Evolutionary conservation across 306 rosid species (phyloP), one percentile per base, ranked within the genome.

Genomic region (Acmispon strigosus): DNA sequence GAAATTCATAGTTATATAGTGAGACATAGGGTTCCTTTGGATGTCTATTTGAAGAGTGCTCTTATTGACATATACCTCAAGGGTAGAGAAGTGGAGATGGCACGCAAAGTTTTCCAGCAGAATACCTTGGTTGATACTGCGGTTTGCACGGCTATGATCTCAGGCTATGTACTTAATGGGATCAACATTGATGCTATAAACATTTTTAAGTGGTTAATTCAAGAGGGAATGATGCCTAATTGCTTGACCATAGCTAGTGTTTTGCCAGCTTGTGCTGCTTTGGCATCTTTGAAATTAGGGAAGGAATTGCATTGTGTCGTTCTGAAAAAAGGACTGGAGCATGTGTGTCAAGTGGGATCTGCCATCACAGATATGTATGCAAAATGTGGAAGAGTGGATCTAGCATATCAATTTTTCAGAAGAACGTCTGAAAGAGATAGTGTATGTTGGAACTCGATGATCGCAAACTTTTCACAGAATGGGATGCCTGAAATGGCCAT

Each of bases 381-480:
- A 62, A 91, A 91, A 75, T 86, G 86, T 82, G 97, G 92, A 80
- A 85, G 90, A 66, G 44, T 90, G 67, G 90, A 88, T 76, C 95
- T 90, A 76, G 87, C 92, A 47, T 75, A 67, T 80, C 77, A 36
- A 34, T 77, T 68, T 74, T 84, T 90, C 59, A 60, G 75, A 45
- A 67, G 89, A 80, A 77, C 78, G 86, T 54, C 85, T 3, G 83
- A 76, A 73, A 86, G 79, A 76, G 96, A 90, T 83, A 80, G 83
- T 67, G 79, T 90, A n/a, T 90, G 89, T 75, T 90, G 92, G 96
- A 90, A 88, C 79, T 79, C 87, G n/a, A 86, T 90, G 89, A 84
- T 88, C 62, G 70, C 84, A 51, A 86, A 90, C 81, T 88, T 75
- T 81, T 77, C 90, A 4, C 92, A 90, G 61, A 84, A 88, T 69